phyloP scores from a whole-genome alignment of 2,329 filamentous ascomycete genomes.

The Phaeosphaeriaceae sp. region DNA sequence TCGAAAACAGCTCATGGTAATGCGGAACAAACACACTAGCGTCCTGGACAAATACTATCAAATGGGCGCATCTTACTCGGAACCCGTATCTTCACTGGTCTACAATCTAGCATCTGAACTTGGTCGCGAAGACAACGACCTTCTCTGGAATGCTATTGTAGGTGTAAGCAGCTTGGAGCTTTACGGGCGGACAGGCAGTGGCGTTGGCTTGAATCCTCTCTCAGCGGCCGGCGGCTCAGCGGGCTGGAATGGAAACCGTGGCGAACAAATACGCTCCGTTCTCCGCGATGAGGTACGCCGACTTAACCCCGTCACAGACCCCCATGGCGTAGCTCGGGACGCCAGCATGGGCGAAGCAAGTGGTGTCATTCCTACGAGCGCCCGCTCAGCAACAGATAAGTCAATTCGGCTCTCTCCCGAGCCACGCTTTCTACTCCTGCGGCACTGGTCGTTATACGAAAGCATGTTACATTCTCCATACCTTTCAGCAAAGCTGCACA shows the following conservation, averaged over 20 bases:
- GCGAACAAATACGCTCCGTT: conserved; percentile 82
- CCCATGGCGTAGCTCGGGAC: conserved; percentile 64
- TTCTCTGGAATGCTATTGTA: conserved; percentile 93
- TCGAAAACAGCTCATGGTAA: conserved; percentile 72
- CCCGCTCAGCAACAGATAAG: conserved; percentile 86
- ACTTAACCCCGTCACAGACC: conserved; percentile 76
- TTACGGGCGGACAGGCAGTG: conserved; percentile 83
- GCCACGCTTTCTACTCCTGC: conserved; percentile 87
- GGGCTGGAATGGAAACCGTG: conserved; percentile 82
- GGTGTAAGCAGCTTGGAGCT: conserved; percentile 94
- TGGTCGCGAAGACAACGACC: conserved; percentile 93
- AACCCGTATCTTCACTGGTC: conserved; percentile 91
- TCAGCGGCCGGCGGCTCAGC: conserved; percentile 60
- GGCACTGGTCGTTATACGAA: conserved; percentile 97
- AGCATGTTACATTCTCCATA: conserved; percentile 98
- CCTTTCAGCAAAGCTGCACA: conserved; percentile 86
- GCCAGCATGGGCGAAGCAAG: conserved; percentile 68
- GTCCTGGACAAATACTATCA: conserved; percentile 84
- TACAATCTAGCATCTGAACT: conserved; percentile 95
- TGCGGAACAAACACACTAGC: conserved; percentile 78
- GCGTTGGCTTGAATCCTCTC: conserved; percentile 69
- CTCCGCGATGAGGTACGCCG: conserved; percentile 92
- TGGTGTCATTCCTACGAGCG: conserved; percentile 88
- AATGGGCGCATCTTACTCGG: conserved; percentile 87
- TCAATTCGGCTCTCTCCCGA: conserved; percentile 93